Evolutionary conservation across 257 asterid genomes (phyloP), one percentile per base, ranked within the genome.

Genomic region (Haberlea rhodopensis): DNA sequence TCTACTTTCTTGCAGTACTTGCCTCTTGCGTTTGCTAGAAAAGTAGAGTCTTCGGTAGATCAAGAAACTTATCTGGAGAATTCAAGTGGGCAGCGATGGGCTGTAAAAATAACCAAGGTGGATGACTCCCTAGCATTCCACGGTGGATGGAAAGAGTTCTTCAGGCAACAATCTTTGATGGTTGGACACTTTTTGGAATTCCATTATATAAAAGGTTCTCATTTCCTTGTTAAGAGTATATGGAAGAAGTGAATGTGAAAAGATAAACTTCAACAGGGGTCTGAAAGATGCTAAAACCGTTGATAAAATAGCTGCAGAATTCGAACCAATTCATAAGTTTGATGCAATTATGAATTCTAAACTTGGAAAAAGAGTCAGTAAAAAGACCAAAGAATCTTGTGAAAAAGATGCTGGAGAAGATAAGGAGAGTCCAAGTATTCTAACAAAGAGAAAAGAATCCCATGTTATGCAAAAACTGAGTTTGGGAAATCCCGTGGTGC

Each of bases 21-120:
- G 75, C 97, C 97, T 70, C 89, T 87, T 31, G 25, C 18, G 51
- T 77, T 80, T 73, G 83, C 72, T 24, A 63, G 68, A 43, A 48
- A 6, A 16, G 68, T 77, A 63, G n/a, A 49, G 34, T 60, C 68
- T 75, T 73, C 79, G 74, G 71, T 56, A 26, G 70, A 63, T 65
- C 28, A 69, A 75, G 72, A 75, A 75, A 73, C 72, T 51, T 32
- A 67, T 52, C 67, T 90, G 55, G 89, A 86, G 82, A 88, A 88
- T 72, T 62, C 75, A 54, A 20, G 4, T 16, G 94, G 94, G 22
- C 11, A 15, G 19, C 63, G 24, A 53, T 88, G 86, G 84, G 21
- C 51, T 4, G 87, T 84, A 31, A 75, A 49, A 43, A 56, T 82
- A 51, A 72, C 87, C 3, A 8, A 59, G 37, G 24, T 66, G 31